A percentile compares a stretch with the other conserved stretches of the same genome.
Conservation (phyloP, 106 monocot species). For the Hemerocallis citrina region DNA sequence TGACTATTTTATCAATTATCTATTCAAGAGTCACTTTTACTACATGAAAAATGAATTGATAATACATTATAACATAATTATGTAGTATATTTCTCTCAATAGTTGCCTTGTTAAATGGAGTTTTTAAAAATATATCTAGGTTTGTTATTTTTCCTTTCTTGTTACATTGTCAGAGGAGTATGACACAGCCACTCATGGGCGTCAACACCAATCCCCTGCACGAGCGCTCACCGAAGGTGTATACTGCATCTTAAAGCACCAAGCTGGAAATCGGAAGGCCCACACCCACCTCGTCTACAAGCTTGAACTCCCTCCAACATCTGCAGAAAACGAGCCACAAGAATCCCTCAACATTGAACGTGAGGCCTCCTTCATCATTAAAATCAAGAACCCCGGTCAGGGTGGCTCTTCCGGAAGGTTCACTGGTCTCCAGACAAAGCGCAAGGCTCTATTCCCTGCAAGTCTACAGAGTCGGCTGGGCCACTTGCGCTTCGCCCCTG, state of each 20-base stretch:
- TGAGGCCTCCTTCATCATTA: slow-evolving; percentile 68
- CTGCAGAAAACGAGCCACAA: slow-evolving; percentile 28
- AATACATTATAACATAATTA: too few relatives aligned
- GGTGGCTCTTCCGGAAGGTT: slow-evolving; percentile 15
- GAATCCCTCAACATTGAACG: slow-evolving; percentile 62
- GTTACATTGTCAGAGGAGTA: slow-evolving; percentile 40
- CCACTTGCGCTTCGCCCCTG: slow-evolving; percentile 17
- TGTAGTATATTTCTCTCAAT: not conserved
- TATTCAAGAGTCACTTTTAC: too few relatives aligned
- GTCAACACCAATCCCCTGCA: slow-evolving; percentile 30
- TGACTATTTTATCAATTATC: too few relatives aligned
- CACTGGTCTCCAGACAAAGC: slow-evolving; percentile 52
- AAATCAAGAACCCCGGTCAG: slow-evolving; percentile 71
- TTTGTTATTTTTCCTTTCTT: not conserved
- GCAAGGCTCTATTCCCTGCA: slow-evolving; percentile 55
- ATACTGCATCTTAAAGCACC: slow-evolving; percentile 66
- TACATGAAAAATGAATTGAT: too few relatives aligned
- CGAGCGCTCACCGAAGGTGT: slow-evolving; percentile 63
- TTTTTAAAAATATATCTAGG: not conserved
- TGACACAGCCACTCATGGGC: slow-evolving; percentile 61
- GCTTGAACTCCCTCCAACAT: slow-evolving; percentile 39
- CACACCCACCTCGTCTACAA: slow-evolving; percentile 85
- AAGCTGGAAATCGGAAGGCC: slow-evolving; percentile 4
- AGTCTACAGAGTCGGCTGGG: slow-evolving; percentile 51
- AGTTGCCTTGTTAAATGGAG: not conserved